Conservation (phyloP, 2,329 filamentous ascomycete genomes). For the Talaromyces atroroseus region DNA sequence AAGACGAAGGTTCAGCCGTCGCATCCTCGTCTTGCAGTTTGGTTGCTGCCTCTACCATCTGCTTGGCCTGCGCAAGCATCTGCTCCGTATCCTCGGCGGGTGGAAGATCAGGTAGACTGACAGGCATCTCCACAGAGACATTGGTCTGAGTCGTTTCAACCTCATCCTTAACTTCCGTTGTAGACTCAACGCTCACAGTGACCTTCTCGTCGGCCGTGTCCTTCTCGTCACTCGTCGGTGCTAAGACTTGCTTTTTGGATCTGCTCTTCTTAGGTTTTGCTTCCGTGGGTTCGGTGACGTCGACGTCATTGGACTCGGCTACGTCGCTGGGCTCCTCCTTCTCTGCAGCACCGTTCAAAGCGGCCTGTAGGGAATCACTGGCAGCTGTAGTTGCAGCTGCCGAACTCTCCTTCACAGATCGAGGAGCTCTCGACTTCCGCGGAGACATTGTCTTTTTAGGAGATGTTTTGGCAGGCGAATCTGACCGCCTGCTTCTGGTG, state of each 20-base stretch:
- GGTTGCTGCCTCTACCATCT: constrained; percentile 74
- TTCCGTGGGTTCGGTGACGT: constrained; percentile 18
- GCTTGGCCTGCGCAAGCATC: constrained; percentile 80
- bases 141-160: constrained; percentile 65
- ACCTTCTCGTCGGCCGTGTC: constrained; percentile 49
- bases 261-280: constrained; percentile 14
- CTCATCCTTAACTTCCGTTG: constrained; percentile 50
- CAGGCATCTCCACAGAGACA: constrained; percentile 70
- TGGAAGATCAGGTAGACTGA: constrained; percentile 60
- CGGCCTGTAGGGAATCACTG: constrained; percentile 44
- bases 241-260: constrained; percentile 20
- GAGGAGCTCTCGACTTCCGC: constrained; percentile 49
- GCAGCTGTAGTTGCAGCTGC: constrained; percentile 46
- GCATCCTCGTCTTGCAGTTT: constrained; percentile 37
- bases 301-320: constrained; percentile 25
- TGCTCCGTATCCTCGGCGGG: constrained; percentile 71
- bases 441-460: constrained; percentile 51
- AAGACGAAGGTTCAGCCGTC: constrained; percentile 22
- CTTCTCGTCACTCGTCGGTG: constrained; percentile 36
- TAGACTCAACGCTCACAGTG: constrained; percentile 65
- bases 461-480: constrained; percentile 52
- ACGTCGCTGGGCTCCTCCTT: constrained; percentile 21
- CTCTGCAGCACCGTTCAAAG: constrained; percentile 37
- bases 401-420: constrained; percentile 45
- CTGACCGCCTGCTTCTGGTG: constrained; percentile 54